A percentile compares a stretch with the other conserved stretches of the same genome.
Conservation (phyloP, 441 rosid species). For the Eugenia klotzschiana region DNA sequence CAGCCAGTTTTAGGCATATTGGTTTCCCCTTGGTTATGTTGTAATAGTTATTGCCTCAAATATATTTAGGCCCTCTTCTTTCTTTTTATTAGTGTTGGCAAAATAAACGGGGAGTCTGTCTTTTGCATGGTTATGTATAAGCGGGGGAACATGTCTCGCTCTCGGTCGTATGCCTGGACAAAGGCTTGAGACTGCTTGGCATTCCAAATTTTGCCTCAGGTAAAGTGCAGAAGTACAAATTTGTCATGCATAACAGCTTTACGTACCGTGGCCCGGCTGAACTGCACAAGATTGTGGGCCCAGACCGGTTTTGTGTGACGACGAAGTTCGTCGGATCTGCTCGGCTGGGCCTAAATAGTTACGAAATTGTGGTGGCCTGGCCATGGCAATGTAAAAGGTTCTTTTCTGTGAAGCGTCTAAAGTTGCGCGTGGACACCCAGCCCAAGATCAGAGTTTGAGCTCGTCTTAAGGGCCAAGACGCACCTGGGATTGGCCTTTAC, state of each 20-base stretch:
- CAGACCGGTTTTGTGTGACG: not conserved
- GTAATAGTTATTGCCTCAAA: not conserved
- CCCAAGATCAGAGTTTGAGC: not conserved
- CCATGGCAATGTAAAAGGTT: not conserved
- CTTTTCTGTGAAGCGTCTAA: not conserved
- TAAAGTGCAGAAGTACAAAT: not conserved
- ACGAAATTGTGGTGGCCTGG: not conserved
- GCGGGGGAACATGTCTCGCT: not conserved
- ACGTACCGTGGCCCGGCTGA: not conserved
- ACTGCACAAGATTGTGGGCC: not conserved
- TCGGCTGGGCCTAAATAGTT: not conserved
- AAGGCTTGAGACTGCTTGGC: not conserved
- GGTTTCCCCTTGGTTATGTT: not conserved
- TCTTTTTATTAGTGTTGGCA: not conserved
- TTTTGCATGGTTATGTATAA: not conserved
- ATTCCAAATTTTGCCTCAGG: not conserved
- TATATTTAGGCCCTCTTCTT: not conserved
- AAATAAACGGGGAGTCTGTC: not conserved
- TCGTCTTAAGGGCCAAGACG: not conserved
- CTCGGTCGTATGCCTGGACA: not conserved
- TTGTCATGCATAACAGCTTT: not conserved
- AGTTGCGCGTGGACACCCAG: not conserved
- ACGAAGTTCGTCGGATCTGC: not conserved
- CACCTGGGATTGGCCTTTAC: not conserved
- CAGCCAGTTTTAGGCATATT: not conserved